A percentile compares a stretch with the other conserved stretches of the same genome.
Conservation (phyloP, 768 basidiomycete genomes). For the Kwoniella dendrophila region DNA sequence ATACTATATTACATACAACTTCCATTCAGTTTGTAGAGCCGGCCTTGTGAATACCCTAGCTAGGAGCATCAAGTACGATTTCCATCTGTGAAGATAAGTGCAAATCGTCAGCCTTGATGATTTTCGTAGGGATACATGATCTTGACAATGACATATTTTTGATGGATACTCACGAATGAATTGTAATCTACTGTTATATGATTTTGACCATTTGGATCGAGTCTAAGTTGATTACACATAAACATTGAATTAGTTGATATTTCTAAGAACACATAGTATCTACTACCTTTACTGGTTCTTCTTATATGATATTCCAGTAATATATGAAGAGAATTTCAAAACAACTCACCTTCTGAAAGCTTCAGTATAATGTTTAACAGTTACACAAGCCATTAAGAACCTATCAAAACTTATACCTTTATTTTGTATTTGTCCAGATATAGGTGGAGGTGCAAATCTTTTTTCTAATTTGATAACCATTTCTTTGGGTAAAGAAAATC, state of each 20-base stretch:
- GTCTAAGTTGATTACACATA: constrained; percentile 25
- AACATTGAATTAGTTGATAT: background rate
- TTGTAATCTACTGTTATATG: constrained; percentile 54
- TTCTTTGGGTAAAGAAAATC: constrained; percentile 52
- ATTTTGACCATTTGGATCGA: constrained; percentile 44
- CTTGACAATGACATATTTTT: background rate
- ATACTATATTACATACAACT: no score
- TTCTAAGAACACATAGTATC: background rate
- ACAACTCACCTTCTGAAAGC: constrained; percentile 50
- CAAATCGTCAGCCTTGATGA: background rate
- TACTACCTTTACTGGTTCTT: background rate
- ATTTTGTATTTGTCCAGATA: constrained; percentile 9
- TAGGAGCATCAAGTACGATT: constrained; percentile 50
- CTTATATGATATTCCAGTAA: no score
- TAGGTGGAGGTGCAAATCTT: constrained; percentile 50
- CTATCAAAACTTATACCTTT: constrained; percentile 54
- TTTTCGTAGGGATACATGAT: background rate
- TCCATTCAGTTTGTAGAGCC: no score
- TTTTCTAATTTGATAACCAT: constrained; percentile 55
- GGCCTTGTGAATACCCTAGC: no score
- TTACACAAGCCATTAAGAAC: constrained; percentile 57
- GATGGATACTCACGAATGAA: constrained; percentile 45
- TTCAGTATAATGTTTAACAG: constrained; percentile 56
- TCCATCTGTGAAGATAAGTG: constrained; percentile 42
- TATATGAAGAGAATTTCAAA: background rate